A percentile compares a stretch with the other conserved stretches of the same genome.
Evolutionary conservation across 106 monocot genomes (phyloP).

Genomic region (Iris macrosiphon): DNA sequence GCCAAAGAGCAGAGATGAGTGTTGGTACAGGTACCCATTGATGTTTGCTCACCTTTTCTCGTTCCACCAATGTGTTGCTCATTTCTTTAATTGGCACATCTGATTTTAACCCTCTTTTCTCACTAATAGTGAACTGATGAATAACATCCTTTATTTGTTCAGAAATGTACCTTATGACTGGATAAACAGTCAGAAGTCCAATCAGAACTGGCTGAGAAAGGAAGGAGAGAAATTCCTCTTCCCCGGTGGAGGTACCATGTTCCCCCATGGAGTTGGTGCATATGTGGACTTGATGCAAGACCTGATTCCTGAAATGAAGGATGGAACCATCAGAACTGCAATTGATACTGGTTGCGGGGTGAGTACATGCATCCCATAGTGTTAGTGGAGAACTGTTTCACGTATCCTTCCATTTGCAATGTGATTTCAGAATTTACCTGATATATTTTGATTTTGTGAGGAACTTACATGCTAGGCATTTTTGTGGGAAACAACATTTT

Average conservation of each 20-base stretch:
- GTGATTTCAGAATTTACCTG: too few species aligned
- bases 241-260: slow-evolving; percentile 91
- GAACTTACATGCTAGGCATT: too few species aligned
- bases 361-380: slow-evolving; percentile 3
- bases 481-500: too few species aligned
- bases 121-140: not conserved
- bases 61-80: not conserved
- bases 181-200: slow-evolving; percentile 82
- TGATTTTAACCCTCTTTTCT: not conserved
- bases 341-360: slow-evolving; percentile 96
- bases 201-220: slow-evolving; percentile 81
- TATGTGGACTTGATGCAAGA: slow-evolving; percentile 77
- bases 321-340: slow-evolving; percentile 81
- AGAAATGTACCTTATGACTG: slow-evolving; percentile 89
- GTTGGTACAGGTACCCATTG: slow-evolving; percentile 77
- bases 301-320: slow-evolving; percentile 79
- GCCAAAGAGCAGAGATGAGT: slow-evolving; percentile 82
- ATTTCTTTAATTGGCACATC: not conserved
- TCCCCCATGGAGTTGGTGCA: slow-evolving; percentile 59
- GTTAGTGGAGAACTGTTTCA: too few species aligned
- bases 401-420: too few species aligned
- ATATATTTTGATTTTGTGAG: too few species aligned
- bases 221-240: slow-evolving; percentile 81
- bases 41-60: not conserved
- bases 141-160: slow-evolving; percentile 5